phyloP scores from a whole-genome alignment of 495 filamentous ascomycete genomes.

The Xylaria longipes region DNA sequence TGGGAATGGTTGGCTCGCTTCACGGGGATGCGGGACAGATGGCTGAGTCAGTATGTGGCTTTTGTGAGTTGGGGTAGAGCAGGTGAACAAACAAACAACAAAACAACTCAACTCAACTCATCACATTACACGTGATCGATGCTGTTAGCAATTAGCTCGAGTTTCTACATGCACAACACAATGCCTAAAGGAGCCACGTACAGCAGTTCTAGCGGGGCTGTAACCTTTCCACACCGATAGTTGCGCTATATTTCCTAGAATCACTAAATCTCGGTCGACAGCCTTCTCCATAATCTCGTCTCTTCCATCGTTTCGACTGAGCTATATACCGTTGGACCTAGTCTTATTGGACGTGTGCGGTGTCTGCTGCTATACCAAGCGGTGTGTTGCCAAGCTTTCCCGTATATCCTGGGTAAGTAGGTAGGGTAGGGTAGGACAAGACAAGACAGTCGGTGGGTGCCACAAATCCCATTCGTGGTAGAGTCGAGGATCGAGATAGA shows the following conservation, averaged over 20 bases:
- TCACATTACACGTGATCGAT: slow-evolving; percentile 4
- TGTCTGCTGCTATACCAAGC: neutral
- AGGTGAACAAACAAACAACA: neutral
- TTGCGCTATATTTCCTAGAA: neutral
- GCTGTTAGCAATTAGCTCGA: neutral
- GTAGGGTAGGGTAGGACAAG: neutral
- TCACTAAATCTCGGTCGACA: neutral
- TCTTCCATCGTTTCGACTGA: neutral
- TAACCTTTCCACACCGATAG: slow-evolving; percentile 9
- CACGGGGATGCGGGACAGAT: neutral
- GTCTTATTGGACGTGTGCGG: neutral
- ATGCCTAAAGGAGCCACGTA: neutral
- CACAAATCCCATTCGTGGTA: neutral
- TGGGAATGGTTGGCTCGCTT: slow-evolving; percentile 17
- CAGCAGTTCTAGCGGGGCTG: neutral
- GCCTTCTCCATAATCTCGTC: neutral
- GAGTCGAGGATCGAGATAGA: neutral
- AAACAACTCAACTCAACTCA: slow-evolving; percentile 13
- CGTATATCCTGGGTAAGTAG: neutral
- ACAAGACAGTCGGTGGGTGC: neutral
- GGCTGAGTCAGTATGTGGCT: slow-evolving; percentile 14
- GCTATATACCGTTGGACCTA: neutral
- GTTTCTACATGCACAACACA: slow-evolving; percentile 1
- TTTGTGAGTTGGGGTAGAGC: slow-evolving; percentile 3
- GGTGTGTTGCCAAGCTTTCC: slow-evolving; percentile 2